These are phyloP conservation scores for Microstroma glucosiphilum DNA, from an alignment of 1,284 basidiomycete genomes.

Conservation along the genomic window DNA sequence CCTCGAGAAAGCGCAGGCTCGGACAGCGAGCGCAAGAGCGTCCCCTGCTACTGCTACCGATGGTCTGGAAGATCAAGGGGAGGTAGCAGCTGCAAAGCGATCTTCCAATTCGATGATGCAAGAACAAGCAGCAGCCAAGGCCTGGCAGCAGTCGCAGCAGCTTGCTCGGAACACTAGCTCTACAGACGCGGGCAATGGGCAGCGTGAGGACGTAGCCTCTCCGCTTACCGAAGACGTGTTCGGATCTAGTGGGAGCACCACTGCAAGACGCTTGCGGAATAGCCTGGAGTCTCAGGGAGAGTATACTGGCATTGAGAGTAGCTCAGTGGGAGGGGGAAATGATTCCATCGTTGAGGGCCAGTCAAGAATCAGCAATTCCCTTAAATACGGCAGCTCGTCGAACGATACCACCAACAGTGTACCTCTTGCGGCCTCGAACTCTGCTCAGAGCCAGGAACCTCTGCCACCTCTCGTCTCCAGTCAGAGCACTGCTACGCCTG, in stretches of 20 bases:
- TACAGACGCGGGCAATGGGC: not conserved
- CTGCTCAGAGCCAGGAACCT: not conserved
- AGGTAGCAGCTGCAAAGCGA: too few relatives aligned
- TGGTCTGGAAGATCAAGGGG: too few relatives aligned
- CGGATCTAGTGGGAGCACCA: not conserved
- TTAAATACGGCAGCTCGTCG: too few relatives aligned
- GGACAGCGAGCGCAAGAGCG: too few relatives aligned
- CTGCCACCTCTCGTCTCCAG: not conserved
- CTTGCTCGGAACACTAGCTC: slow-evolving; percentile 11
- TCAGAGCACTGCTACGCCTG: not conserved
- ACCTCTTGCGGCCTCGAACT: not conserved
- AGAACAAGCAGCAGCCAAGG: slow-evolving; percentile 36
- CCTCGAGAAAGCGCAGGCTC: too few relatives aligned
- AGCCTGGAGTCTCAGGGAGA: slow-evolving; percentile 22
- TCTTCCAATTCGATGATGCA: slow-evolving; percentile 29
- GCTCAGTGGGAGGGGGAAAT: slow-evolving; percentile 25
- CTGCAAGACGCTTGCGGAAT: not conserved
- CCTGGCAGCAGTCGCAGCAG: slow-evolving; percentile 25
- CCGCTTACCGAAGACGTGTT: not conserved
- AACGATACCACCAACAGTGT: not conserved
- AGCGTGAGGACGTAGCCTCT: slow-evolving; percentile 14
- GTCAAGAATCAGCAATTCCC: not conserved
- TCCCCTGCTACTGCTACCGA: too few relatives aligned
- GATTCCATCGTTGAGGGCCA: slow-evolving; percentile 8
- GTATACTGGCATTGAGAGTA: slow-evolving; percentile 29